phyloP scores from a whole-genome alignment of 331 rosid genomes.

The Rhamnella rubrinervis region DNA sequence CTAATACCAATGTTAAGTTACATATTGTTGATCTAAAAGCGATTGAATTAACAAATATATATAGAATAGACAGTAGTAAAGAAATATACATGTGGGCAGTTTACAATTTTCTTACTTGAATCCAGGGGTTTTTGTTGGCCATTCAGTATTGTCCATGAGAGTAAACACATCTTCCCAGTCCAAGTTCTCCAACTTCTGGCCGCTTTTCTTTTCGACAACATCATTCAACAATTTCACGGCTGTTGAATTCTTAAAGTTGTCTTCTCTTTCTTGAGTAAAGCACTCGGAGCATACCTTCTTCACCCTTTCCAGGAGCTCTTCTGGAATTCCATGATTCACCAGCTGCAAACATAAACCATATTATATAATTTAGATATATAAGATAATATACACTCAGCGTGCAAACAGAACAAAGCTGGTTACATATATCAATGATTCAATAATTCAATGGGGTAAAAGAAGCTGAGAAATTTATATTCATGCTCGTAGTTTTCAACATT shows the following conservation, averaged over 20 bases:
- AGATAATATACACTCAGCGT: too few relatives aligned
- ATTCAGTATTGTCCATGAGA: constrained; percentile 66
- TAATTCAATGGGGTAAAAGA: too few relatives aligned
- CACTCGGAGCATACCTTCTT: constrained; percentile 66
- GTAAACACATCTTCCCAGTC: constrained; percentile 97
- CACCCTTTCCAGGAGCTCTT: constrained; percentile 89
- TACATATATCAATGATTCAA: too few relatives aligned
- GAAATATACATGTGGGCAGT: background rate
- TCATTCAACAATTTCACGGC: constrained; percentile 52
- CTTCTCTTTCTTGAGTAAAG: constrained; percentile 79
- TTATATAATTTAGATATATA: too few relatives aligned
- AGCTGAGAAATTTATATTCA: too few relatives aligned
- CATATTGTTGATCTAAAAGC: too few relatives aligned
- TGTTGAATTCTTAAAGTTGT: constrained; percentile 59
- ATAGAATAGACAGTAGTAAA: background rate
- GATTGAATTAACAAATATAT: too few relatives aligned
- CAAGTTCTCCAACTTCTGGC: constrained; percentile 51
- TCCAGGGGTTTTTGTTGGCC: constrained; percentile 73
- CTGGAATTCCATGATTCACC: constrained; percentile 91
- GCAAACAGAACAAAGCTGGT: too few relatives aligned
- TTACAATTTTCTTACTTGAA: constrained; percentile 52
- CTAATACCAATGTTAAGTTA: too few relatives aligned
- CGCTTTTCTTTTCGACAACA: constrained; percentile 40
- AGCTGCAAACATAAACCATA: constrained; percentile 41
- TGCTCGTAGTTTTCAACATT: too few relatives aligned